Percentiles rank a stretch among this genome's conserved stretches.
phyloP scores from a whole-genome alignment of 306 rosid genomes.

The Pterocarpus macrocarpus region DNA sequence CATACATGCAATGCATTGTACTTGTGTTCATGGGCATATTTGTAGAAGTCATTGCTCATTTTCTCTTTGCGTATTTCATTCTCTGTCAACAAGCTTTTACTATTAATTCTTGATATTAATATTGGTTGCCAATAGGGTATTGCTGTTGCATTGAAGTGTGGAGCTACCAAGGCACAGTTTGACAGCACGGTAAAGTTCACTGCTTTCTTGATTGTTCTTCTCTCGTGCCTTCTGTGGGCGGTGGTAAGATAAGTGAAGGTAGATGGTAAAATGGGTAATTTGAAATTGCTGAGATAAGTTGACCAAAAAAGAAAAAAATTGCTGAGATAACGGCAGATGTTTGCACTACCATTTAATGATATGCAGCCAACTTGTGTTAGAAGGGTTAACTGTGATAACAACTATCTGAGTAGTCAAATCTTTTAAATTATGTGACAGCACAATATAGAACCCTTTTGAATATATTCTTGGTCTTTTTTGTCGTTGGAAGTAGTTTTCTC shows the following conservation, averaged over 20 bases:
- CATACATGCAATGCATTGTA: neutral
- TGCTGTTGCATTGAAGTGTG: slow-evolving; percentile 88
- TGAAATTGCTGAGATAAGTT: too few relatives aligned
- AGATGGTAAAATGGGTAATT: neutral
- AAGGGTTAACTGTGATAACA: too few relatives aligned
- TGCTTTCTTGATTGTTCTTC: slow-evolving; percentile 26
- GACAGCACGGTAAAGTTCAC: slow-evolving; percentile 85
- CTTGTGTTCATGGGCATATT: neutral
- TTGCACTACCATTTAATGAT: too few relatives aligned
- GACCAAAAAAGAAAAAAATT: too few relatives aligned
- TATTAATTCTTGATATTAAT: slow-evolving; percentile 35
- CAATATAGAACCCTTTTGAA: too few relatives aligned
- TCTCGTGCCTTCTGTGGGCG: slow-evolving; percentile 9
- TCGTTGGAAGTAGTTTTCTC: too few relatives aligned
- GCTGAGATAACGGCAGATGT: neutral
- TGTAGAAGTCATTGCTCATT: slow-evolving; percentile 17
- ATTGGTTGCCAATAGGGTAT: slow-evolving; percentile 69
- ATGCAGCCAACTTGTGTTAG: too few relatives aligned
- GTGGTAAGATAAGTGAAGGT: neutral
- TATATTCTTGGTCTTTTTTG: too few relatives aligned
- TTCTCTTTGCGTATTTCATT: slow-evolving; percentile 2
- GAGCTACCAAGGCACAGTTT: slow-evolving; percentile 95
- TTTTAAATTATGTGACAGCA: too few relatives aligned
- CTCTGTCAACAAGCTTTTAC: neutral
- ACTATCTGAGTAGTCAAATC: too few relatives aligned